Conservation (phyloP, 2,329 filamentous ascomycete species). For the Bimuria novae-zelandiae region DNA sequence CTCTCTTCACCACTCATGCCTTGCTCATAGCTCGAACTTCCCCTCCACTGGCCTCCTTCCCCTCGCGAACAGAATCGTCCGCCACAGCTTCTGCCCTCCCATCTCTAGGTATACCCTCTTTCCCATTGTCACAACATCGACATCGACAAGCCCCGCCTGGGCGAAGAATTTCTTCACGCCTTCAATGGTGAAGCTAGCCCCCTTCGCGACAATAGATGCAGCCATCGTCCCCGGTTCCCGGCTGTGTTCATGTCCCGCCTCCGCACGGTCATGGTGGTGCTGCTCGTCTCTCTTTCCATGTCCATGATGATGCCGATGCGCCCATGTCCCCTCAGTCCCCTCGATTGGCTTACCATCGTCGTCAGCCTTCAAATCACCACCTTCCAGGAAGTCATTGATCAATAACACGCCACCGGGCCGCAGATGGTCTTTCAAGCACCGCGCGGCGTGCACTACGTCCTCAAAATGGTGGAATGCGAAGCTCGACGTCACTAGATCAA, state of each 20-base stretch:
- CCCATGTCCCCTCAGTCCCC: slow-evolving; percentile 32
- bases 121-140: slow-evolving; percentile 61
- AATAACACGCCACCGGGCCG: slow-evolving; percentile 68
- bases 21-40: slow-evolving; percentile 33
- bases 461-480: slow-evolving; percentile 57
- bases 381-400: slow-evolving; percentile 69
- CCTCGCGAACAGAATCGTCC: slow-evolving; percentile 57
- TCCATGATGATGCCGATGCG: slow-evolving; percentile 23
- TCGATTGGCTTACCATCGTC: slow-evolving; percentile 29
- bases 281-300: slow-evolving; percentile 19
- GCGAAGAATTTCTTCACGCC: slow-evolving; percentile 65
- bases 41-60: slow-evolving; percentile 49
- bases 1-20: too few species aligned
- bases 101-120: slow-evolving; percentile 55
- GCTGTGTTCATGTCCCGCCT: slow-evolving; percentile 10
- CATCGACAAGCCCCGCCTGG: slow-evolving; percentile 62
- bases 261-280: slow-evolving; percentile 8
- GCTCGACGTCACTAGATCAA: slow-evolving; percentile 51
- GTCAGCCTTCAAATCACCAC: slow-evolving; percentile 46
- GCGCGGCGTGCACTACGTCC: slow-evolving; percentile 64
- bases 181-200: slow-evolving; percentile 65
- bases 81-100: slow-evolving; percentile 45
- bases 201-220: slow-evolving; percentile 61
- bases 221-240: slow-evolving; percentile 38
- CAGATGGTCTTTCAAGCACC: slow-evolving; percentile 64